Conservation (phyloP, 495 filamentous ascomycete genomes). For the Usnea hakonensis region DNA sequence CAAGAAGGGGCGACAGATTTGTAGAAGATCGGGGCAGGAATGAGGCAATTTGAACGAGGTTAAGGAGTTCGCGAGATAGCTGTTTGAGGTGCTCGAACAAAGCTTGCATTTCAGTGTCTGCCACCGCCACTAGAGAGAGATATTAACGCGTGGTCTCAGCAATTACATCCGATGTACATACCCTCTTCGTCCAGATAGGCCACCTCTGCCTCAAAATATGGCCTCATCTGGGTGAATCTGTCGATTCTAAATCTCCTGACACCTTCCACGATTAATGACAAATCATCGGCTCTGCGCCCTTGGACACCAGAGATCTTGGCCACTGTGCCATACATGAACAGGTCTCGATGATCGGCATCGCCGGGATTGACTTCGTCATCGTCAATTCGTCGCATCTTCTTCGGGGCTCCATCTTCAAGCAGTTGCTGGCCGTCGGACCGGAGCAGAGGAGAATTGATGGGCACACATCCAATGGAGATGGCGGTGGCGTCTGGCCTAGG, state of each 20-base stretch:
- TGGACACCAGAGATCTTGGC: slow-evolving; percentile 81
- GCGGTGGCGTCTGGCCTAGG: slow-evolving; percentile 54
- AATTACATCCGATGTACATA: slow-evolving; percentile 26
- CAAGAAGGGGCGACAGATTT: slow-evolving; percentile 71
- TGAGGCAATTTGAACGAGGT: slow-evolving; percentile 67
- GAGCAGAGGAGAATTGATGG: slow-evolving; percentile 62
- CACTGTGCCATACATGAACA: slow-evolving; percentile 69
- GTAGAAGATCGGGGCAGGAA: slow-evolving; percentile 56
- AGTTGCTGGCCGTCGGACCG: slow-evolving; percentile 63
- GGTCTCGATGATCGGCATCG: slow-evolving; percentile 56
- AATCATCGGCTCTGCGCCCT: slow-evolving; percentile 67
- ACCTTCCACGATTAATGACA: slow-evolving; percentile 80
- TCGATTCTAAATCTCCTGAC: slow-evolving; percentile 67
- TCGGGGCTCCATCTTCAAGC: slow-evolving; percentile 43
- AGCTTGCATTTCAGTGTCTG: slow-evolving; percentile 52
- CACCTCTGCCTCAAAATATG: slow-evolving; percentile 79
- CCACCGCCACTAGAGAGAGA: slow-evolving; percentile 31
- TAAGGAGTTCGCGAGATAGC: slow-evolving; percentile 72
- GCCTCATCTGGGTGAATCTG: slow-evolving; percentile 65
- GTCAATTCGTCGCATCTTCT: slow-evolving; percentile 23
- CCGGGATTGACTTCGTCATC: slow-evolving; percentile 46
- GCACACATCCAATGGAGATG: slow-evolving; percentile 74
- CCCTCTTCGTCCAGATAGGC: slow-evolving; percentile 53
- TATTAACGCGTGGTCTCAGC: slow-evolving; percentile 17
- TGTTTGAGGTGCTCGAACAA: slow-evolving; percentile 74